Base-by-base conservation (phyloP, 2,329 filamentous ascomycete genomes). In the Fusarium annulatum region DNA sequence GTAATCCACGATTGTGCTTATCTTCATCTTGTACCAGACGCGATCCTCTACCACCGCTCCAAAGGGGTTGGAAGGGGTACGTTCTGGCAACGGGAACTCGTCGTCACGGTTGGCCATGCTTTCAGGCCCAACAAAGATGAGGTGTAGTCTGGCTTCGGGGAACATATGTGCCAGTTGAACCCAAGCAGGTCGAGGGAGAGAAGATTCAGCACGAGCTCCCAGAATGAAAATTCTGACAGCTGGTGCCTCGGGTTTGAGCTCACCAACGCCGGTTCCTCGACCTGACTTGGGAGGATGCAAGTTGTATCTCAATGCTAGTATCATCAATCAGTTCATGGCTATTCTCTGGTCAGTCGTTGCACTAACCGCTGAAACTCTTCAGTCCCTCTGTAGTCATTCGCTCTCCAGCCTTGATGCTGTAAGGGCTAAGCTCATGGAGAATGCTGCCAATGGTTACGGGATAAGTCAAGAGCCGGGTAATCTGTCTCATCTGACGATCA, bases 1-100 rank as follows among this genome's bases (percentile, higher is more conserved):
- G 85, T 99, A 98, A 77, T 99, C 96, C 58, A 98, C 96, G 79
- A 95, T 97, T 1, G 97, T 99, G 81, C 93, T 96, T 79, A 99
- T 97, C 86, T 99, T 99, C 90, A 98, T 91, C 75, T 93, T 92
- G 62, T 93, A 91, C 80, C 93, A 94, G 14, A 99, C 88, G 59
- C 96, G 91, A 82, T 97, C 96, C 84, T 99, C 97, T 19, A 98
- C 90, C 59, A 99, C 88, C n/a, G 94, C 94, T 46, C 96, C 96
- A 77, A 95, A 99, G 2, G 96, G 96, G 80, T 99, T 99, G 15
- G 86, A 85, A 0, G 95, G 86, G 4, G 94, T 98, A 63, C 95
- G 91, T 76, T 93, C 89, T 3, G 97, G 96, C 4, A 98, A 88
- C 2, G 96, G 96, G 80, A 97, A 97, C 81, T 99, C 96, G 67